Conservation (phyloP, 2,329 filamentous ascomycete genomes). For the Botryotinia narcissicola region DNA sequence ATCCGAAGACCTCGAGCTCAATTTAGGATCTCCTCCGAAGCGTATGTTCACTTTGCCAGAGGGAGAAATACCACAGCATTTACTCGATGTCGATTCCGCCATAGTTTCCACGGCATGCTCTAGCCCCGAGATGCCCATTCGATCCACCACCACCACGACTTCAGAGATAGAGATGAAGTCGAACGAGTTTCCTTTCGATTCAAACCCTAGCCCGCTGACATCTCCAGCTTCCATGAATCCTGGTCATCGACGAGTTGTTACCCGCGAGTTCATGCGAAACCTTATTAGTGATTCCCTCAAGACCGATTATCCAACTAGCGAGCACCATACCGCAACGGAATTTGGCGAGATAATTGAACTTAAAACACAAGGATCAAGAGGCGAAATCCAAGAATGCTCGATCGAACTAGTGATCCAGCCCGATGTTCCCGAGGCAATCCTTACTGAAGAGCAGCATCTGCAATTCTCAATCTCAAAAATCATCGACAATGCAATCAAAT, state of each 20-base stretch:
- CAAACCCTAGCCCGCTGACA: conserved; percentile 14
- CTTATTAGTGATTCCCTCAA: conserved; percentile 34
- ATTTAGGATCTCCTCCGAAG: conserved; percentile 33
- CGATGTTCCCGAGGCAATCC: conserved; percentile 51
- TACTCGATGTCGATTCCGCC: background rate
- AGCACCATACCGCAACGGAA: conserved; percentile 31
- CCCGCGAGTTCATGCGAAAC: conserved; percentile 34
- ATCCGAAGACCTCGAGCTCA: conserved; percentile 28
- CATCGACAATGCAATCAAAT: conserved; percentile 66
- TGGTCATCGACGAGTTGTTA: conserved; percentile 31
- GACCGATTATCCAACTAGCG: conserved; percentile 31
- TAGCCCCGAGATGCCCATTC: background rate
- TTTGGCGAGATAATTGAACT: conserved; percentile 36
- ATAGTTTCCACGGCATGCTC: background rate
- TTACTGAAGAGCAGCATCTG: conserved; percentile 50
- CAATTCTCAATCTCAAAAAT: conserved; percentile 44
- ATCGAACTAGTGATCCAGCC: conserved; percentile 43
- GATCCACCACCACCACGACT: background rate
- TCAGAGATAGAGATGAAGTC: background rate
- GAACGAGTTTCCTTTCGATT: background rate
- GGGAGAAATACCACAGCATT: conserved; percentile 21
- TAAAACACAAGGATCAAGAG: conserved; percentile 30
- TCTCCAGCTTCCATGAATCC: conserved; percentile 25
- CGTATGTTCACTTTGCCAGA: conserved; percentile 32
- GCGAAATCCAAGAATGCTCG: conserved; percentile 32